Evolutionary conservation across 179 eudicot genomes (phyloP).

Genomic region (Carnegiea gigantea): DNA sequence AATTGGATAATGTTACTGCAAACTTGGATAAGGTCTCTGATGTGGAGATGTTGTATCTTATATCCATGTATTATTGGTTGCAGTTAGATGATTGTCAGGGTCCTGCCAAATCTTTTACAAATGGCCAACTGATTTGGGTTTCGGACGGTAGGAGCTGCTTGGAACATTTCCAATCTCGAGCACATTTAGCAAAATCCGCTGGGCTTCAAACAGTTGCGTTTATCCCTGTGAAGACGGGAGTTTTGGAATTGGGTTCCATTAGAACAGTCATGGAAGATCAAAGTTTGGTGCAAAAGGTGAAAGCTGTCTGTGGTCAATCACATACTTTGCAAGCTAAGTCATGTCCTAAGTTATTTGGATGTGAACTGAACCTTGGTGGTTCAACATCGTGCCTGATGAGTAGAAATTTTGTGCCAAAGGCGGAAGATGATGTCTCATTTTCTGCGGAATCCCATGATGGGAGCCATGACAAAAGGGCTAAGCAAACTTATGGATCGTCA

Average conservation of each 20-base stretch:
- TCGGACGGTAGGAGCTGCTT: conserved; percentile 53
- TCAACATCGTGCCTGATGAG: conserved; percentile 50
- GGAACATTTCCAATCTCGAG: conserved; percentile 70
- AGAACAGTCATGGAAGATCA: conserved; percentile 60
- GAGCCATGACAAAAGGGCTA: conserved; percentile 32
- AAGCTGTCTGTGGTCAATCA: conserved; percentile 44
- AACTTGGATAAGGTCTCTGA: conserved; percentile 65
- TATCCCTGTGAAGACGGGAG: conserved; percentile 71
- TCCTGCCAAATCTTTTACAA: conserved; percentile 76
- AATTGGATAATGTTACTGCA: conserved; percentile 47
- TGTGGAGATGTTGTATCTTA: conserved; percentile 71
- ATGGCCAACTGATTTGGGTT: conserved; percentile 70
- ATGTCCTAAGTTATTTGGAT: conserved; percentile 66
- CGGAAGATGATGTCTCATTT: conserved; percentile 66
- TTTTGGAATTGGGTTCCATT: conserved; percentile 75
- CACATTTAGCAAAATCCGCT: conserved; percentile 57
- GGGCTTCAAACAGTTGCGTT: conserved; percentile 59
- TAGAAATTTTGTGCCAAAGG: conserved; percentile 65
- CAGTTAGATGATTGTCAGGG: conserved; percentile 61
- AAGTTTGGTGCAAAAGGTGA: conserved; percentile 48
- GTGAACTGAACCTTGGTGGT: conserved; percentile 67
- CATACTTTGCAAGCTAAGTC: conserved; percentile 47
- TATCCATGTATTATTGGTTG: conserved; percentile 77
- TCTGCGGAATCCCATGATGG: conserved; percentile 50
- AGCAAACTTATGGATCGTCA: conserved; percentile 56